Evolutionary conservation across 2,329 filamentous ascomycete genomes (phyloP).

Genomic region (Alternaria alternata): DNA sequence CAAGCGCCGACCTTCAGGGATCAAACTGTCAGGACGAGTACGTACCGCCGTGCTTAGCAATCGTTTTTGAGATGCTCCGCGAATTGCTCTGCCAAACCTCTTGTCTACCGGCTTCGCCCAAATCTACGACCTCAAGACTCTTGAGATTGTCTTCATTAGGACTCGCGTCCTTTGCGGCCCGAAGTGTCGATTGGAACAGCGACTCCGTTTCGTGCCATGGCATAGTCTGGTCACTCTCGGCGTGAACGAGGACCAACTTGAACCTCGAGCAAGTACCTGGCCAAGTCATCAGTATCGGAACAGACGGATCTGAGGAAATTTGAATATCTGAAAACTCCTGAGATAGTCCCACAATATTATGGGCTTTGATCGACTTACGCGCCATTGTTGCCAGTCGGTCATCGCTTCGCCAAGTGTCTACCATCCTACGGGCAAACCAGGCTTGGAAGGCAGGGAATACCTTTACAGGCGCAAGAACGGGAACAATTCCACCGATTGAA

Average conservation of each 20-base stretch:
- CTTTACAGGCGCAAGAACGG: conserved; percentile 76
- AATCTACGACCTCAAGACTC: conserved; percentile 32
- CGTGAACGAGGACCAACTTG: conserved; percentile 45
- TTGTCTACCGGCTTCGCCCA: conserved; percentile 47
- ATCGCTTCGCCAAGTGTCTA: conserved; percentile 81
- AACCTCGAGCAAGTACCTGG: conserved; percentile 28
- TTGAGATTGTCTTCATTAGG: conserved; percentile 23
- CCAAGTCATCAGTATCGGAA: conserved; percentile 14
- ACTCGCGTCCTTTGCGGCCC: conserved; percentile 30
- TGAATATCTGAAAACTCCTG: neutral
- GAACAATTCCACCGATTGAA: conserved; percentile 76
- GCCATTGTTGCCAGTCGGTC: conserved; percentile 69
- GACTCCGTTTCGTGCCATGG: conserved; percentile 46
- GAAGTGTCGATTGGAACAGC: conserved; percentile 40
- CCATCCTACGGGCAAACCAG: conserved; percentile 70
- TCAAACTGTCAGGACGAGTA: conserved; percentile 7
- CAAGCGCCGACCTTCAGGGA: conserved; percentile 5
- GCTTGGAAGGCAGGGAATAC: conserved; percentile 70
- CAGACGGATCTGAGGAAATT: neutral
- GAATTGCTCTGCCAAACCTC: conserved; percentile 39
- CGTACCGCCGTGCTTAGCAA: conserved; percentile 50
- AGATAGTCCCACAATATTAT: neutral
- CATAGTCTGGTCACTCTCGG: conserved; percentile 46
- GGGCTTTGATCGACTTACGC: conserved; percentile 27
- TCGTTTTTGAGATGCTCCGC: conserved; percentile 42